These are phyloP conservation scores for Tetraselmis striata DNA, from an alignment of 139 green algal species.

Conservation along the genomic window DNA sequence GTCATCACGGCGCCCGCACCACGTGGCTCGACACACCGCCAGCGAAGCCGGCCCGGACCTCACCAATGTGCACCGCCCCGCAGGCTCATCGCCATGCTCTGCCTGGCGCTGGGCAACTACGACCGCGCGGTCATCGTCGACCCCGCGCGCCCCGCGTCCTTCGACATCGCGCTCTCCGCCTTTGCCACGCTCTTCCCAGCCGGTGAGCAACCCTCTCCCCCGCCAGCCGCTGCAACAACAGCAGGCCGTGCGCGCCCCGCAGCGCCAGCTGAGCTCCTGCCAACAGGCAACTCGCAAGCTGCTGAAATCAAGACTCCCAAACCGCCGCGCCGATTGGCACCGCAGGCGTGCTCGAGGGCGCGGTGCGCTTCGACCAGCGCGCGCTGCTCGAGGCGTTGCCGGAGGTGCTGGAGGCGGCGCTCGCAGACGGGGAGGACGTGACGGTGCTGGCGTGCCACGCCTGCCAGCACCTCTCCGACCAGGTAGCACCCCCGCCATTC, in stretches of 20 bases:
- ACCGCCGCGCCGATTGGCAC: too few relatives aligned
- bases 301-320: too few relatives aligned
- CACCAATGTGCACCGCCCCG: too few relatives aligned
- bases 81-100: background rate
- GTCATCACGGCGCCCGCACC: too few relatives aligned
- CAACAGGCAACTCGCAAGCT: too few relatives aligned
- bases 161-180: background rate
- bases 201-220: background rate
- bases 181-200: background rate
- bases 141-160: background rate
- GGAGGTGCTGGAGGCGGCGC: background rate
- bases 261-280: too few relatives aligned
- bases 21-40: background rate
- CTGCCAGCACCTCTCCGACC: background rate
- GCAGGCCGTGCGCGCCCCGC: too few relatives aligned
- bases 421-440: background rate
- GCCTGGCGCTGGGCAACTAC: background rate
- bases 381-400: background rate
- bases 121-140: background rate
- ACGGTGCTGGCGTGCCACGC: background rate
- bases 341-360: background rate
- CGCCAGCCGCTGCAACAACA: too few relatives aligned
- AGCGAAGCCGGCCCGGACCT: too few relatives aligned
- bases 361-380: background rate
- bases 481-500: too few relatives aligned